Conservation (phyloP, 2,329 filamentous ascomycete species). For the Penicillium nordicum region DNA sequence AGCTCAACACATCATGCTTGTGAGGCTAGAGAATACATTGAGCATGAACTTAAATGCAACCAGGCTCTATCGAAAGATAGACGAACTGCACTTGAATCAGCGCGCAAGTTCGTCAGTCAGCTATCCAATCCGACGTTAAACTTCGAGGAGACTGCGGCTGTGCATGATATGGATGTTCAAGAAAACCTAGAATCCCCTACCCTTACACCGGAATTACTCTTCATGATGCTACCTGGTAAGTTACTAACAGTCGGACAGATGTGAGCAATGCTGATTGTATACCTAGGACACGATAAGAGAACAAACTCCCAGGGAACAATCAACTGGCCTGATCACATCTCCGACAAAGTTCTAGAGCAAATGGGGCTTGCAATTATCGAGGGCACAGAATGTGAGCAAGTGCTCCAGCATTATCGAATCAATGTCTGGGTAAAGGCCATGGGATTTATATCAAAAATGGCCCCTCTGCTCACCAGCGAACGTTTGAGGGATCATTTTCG, state of each 20-base stretch:
- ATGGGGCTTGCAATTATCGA: constrained; percentile 26
- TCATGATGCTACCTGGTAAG: constrained; percentile 24
- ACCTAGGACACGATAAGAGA: constrained; percentile 14
- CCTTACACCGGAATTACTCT: constrained; percentile 22
- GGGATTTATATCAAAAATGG: constrained; percentile 18
- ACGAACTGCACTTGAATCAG: constrained; percentile 17
- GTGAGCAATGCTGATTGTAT: background rate
- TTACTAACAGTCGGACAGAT: background rate
- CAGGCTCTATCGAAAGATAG: constrained; percentile 21
- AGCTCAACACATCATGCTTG: constrained; percentile 19
- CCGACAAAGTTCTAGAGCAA: constrained; percentile 18
- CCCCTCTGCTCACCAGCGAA: constrained; percentile 17
- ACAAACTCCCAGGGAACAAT: constrained; percentile 20
- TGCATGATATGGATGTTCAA: constrained; percentile 11
- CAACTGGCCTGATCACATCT: constrained; percentile 25
- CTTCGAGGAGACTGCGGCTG: constrained; percentile 7
- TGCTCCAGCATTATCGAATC: constrained; percentile 19
- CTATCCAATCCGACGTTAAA: constrained; percentile 20
- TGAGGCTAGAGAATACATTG: constrained; percentile 24
- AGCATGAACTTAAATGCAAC: constrained; percentile 25
- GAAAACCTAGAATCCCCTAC: constrained; percentile 10
- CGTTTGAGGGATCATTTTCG: constrained; percentile 17
- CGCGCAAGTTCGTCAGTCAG: constrained; percentile 20
- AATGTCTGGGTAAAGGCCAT: constrained; percentile 23
- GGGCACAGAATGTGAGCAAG: constrained; percentile 17